Conservation (phyloP, 2,329 filamentous ascomycete genomes). For the Metarhizium sp. region DNA sequence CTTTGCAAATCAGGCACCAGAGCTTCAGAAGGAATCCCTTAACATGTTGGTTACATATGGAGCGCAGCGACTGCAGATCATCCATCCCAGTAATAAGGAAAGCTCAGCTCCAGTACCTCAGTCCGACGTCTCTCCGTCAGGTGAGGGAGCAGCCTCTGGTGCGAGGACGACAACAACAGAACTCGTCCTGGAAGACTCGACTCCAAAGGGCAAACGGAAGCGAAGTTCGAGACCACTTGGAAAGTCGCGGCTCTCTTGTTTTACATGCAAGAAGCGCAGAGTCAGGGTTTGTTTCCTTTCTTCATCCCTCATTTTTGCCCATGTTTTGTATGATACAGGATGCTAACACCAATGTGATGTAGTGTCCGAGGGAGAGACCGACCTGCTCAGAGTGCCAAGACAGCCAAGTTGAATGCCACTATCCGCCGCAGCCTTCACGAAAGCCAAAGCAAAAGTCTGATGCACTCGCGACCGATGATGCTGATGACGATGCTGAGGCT, state of each 20-base stretch:
- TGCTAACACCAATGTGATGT: conserved; percentile 9
- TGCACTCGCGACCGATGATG: conserved; percentile 7
- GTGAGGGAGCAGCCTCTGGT: conserved; percentile 11
- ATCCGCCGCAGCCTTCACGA: conserved; percentile 23
- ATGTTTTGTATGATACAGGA: not conserved
- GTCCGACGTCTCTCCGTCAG: conserved; percentile 14
- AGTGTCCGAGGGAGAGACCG: conserved; percentile 33
- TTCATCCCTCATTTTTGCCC: not conserved
- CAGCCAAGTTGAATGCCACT: conserved; percentile 26
- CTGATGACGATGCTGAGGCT: not conserved
- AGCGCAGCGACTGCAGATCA: conserved; percentile 46
- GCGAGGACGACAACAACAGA: conserved; percentile 21
- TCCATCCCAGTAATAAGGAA: conserved; percentile 37
- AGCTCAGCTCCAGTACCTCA: conserved; percentile 17
- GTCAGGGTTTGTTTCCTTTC: conserved; percentile 24
- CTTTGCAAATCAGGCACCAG: conserved; percentile 49
- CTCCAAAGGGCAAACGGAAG: not conserved
- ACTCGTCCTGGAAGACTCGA: conserved; percentile 14
- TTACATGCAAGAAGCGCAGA: conserved; percentile 24
- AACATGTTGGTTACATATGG: conserved; percentile 48
- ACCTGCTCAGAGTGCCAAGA: conserved; percentile 28
- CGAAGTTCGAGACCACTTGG: conserved; percentile 13
- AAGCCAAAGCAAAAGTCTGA: conserved; percentile 14
- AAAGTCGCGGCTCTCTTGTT: conserved; percentile 25
- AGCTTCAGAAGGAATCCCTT: conserved; percentile 44